Percentiles rank a stretch among this genome's conserved stretches.
phyloP scores from a whole-genome alignment of 2,329 filamentous ascomycete species.

The Xylaria multiplex region DNA sequence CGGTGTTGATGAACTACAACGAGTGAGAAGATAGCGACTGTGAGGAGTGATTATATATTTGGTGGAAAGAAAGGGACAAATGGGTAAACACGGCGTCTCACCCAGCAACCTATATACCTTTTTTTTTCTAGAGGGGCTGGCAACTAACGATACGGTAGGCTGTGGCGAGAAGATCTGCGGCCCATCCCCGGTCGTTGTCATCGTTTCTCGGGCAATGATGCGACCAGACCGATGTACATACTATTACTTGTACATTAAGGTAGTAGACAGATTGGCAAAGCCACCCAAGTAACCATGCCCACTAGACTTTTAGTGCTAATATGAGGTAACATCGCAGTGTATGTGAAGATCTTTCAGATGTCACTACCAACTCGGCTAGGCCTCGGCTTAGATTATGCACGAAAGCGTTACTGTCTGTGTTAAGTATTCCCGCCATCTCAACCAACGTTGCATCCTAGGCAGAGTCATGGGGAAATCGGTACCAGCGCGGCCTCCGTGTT shows the following conservation, averaged over 20 bases:
- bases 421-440: conserved; percentile 17
- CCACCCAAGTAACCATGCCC: conserved; percentile 1
- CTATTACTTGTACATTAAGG: no score
- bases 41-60: conserved; percentile 42
- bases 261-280: conserved; percentile 20
- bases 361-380: conserved; percentile 1
- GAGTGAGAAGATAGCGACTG: conserved; percentile 42
- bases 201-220: conserved; percentile 40
- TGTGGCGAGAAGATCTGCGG: conserved; percentile 41
- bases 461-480: background rate
- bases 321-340: conserved; percentile 18
- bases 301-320: conserved; percentile 3
- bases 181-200: conserved; percentile 35
- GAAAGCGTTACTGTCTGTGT: background rate
- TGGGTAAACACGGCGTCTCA: conserved; percentile 28
- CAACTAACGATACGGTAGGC: conserved; percentile 37
- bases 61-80: conserved; percentile 27
- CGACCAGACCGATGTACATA: conserved; percentile 10
- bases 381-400: conserved; percentile 2
- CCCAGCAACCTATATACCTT: conserved; percentile 40
- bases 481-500: conserved; percentile 15
- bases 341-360: conserved; percentile 9
- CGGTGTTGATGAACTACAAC: conserved; percentile 34
- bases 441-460: conserved; percentile 32
- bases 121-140: conserved; percentile 37